These are phyloP conservation scores for Melocanna baccifera DNA, from an alignment of 176 grass and related monocot species.

Conservation along the genomic window DNA sequence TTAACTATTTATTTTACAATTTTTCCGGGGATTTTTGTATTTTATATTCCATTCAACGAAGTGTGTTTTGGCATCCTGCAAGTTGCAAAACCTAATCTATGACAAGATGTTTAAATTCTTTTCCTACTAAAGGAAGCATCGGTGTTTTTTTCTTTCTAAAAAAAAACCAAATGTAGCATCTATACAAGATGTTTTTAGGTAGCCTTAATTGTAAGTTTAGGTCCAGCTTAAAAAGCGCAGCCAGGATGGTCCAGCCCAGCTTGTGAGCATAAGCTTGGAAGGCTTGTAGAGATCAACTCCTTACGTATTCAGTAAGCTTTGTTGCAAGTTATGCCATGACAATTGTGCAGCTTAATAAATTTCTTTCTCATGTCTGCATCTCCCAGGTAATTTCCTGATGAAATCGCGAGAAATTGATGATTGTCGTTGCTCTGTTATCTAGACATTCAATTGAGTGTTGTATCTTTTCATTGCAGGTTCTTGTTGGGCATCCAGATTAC, in stretches of 20 bases:
- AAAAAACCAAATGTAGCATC: neutral
- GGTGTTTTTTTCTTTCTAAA: neutral
- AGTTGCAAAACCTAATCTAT: neutral
- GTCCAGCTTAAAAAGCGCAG: neutral
- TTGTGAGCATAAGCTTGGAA: conserved; percentile 20
- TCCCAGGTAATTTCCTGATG: neutral
- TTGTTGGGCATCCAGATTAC: conserved; percentile 93
- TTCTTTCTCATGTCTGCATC: neutral
- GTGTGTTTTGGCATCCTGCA: neutral
- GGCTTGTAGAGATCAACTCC: neutral
- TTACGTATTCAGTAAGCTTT: neutral
- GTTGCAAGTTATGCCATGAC: neutral
- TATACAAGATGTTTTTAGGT: neutral
- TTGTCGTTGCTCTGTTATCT: neutral
- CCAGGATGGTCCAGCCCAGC: neutral
- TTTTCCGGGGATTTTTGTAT: neutral
- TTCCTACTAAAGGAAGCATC: neutral
- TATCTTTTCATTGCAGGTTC: conserved; percentile 53
- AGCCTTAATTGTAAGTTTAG: neutral
- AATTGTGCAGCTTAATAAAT: neutral
- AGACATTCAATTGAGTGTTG: neutral
- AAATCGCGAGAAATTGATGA: neutral
- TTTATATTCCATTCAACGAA: neutral
- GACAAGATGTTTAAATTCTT: neutral
- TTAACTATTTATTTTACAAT: neutral